A percentile compares a stretch with the other conserved stretches of the same genome.
phyloP scores from a whole-genome alignment of 352 stramenopile species.

The Globisporangium radiosum region DNA sequence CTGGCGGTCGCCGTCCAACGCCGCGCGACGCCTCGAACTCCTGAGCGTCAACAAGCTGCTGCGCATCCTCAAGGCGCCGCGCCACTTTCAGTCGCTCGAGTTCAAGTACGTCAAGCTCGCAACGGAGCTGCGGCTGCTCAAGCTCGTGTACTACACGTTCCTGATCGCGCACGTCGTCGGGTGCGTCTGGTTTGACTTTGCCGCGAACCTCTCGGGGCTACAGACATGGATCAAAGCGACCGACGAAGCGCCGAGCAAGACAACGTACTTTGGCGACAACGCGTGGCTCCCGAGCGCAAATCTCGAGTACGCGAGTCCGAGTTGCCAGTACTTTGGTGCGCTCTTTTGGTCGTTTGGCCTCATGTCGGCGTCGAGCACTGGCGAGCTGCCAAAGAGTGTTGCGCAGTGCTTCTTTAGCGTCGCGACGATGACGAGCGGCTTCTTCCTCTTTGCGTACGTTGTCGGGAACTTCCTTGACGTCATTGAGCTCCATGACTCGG shows the following conservation, averaged over 20 bases:
- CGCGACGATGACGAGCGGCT: slow-evolving; percentile 45
- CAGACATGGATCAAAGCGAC: slow-evolving; percentile 13
- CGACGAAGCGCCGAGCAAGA: not conserved
- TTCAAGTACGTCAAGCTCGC: slow-evolving; percentile 48
- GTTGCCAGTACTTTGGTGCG: slow-evolving; percentile 39
- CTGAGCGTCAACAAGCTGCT: slow-evolving; percentile 57
- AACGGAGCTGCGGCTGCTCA: slow-evolving; percentile 40
- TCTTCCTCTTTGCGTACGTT: slow-evolving; percentile 59
- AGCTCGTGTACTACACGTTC: slow-evolving; percentile 53
- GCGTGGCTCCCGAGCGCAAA: slow-evolving; percentile 20
- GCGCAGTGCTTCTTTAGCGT: slow-evolving; percentile 52
- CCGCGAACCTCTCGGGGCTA: slow-evolving; percentile 33
- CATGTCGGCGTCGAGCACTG: slow-evolving; percentile 48
- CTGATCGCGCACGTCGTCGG: slow-evolving; percentile 46
- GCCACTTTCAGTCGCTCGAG: slow-evolving; percentile 38
- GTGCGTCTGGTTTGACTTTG: slow-evolving; percentile 59
- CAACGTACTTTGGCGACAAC: slow-evolving; percentile 21
- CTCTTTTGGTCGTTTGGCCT: slow-evolving; percentile 53
- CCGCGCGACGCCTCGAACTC: slow-evolving; percentile 21
- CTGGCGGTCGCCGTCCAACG: slow-evolving; percentile 8
- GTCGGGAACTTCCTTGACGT: slow-evolving; percentile 55
- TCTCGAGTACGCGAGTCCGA: slow-evolving; percentile 16
- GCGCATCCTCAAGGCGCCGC: slow-evolving; percentile 38
- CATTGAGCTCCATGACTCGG: slow-evolving; percentile 48
- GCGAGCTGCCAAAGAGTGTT: slow-evolving; percentile 40